Percentiles rank a stretch among this genome's conserved stretches.
phyloP scores from a whole-genome alignment of 2,329 filamentous ascomycete genomes.

The Trichocomaceae sp. region DNA sequence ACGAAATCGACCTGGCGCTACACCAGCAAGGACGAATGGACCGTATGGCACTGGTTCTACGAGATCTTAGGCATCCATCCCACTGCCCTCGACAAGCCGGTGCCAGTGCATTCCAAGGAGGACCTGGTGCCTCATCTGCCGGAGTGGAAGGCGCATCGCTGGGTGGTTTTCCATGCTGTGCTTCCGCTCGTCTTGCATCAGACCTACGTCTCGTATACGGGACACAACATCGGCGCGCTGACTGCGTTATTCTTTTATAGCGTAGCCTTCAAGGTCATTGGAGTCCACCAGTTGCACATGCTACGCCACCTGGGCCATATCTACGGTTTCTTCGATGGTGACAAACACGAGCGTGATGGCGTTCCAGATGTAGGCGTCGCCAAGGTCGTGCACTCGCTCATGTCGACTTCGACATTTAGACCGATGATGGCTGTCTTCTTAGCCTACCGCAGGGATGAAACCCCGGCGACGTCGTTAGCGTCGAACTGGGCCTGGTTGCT shows the following conservation, averaged over 20 bases:
- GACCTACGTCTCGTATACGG: conserved; percentile 22
- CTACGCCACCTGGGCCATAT: conserved; percentile 30
- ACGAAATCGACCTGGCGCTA: conserved; percentile 33
- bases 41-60: conserved; percentile 22
- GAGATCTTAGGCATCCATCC: conserved; percentile 22
- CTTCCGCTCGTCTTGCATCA: conserved; percentile 33
- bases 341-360: conserved; percentile 35
- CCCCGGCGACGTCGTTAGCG: conserved; percentile 14
- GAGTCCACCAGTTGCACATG: conserved; percentile 30
- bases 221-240: conserved; percentile 22
- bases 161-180: conserved; percentile 31
- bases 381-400: conserved; percentile 24
- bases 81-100: conserved; percentile 18
- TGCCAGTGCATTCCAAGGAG: conserved; percentile 32
- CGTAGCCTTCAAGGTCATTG: conserved; percentile 30
- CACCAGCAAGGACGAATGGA: conserved; percentile 21
- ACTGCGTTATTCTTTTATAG: conserved; percentile 31
- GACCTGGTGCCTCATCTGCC: conserved; percentile 34
- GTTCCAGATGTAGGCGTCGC: conserved; percentile 33
- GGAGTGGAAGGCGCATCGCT: conserved; percentile 27
- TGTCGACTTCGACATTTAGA: conserved; percentile 25
- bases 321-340: conserved; percentile 37
- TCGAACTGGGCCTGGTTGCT: conserved; percentile 28
- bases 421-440: conserved; percentile 25
- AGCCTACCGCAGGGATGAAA: conserved; percentile 15